Evolutionary conservation across 352 stramenopile genomes (phyloP), one percentile per base, ranked within the genome.

Genomic region (Lagenidium giganteum): DNA sequence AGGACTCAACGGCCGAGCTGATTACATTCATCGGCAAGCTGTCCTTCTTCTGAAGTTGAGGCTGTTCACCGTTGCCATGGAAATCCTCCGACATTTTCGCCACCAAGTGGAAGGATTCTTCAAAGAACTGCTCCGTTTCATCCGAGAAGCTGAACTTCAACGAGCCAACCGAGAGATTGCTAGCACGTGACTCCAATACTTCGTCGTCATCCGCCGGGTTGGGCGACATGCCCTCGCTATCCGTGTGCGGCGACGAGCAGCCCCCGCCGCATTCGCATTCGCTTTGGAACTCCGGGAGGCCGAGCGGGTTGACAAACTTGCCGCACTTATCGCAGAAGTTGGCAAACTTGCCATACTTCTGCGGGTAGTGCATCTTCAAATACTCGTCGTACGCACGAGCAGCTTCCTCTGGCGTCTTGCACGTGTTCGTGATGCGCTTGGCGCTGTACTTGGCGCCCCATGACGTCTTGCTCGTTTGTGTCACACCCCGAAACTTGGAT

Each of bases 381-480:
- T 94, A 94, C 42, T 74, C 57, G 42, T 94, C 83, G 46, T 94
- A 92, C 6, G 77, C 78, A 40, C 71, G 71, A 22, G 80, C 83
- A 6, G 83, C 83, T 38, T 94, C 80, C 45, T 94, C 77, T 0
- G 78, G 69, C n/a, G 83, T 93, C 52, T 90, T 92, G 57, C 79
- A 94, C 21, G 74, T 92, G 64, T 91, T 94, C 17, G 78, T 89
- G 45, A 94, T 90, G 32, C 80, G 75, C 60, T 94, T 92, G 41
- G 82, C 77, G 31, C 70, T 89, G 70, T 92, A 91, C 60, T 91
- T 92, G 48, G 79, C 79, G n/a, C 80, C 78, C 83, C 80, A 94
- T 24, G 74, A 86, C 13, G 75, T 91, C 58, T 93, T 91, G 48
- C 76, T 94, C 21, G 80, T 92, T 51, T 90, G 77, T 8, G 79